Conservation (phyloP, 2,329 filamentous ascomycete genomes). For the Penicillium sp. region DNA sequence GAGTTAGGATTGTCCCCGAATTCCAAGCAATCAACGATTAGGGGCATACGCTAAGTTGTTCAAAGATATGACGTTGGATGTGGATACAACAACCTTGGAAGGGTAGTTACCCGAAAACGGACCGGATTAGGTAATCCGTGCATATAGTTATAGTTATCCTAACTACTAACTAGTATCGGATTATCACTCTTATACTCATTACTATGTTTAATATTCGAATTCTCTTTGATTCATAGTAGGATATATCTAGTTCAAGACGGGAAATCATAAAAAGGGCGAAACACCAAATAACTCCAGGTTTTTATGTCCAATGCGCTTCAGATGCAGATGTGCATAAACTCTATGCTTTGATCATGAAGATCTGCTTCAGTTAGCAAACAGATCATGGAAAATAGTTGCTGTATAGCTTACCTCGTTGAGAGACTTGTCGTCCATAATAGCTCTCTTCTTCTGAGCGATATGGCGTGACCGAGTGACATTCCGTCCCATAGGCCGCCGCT, state of each 20-base stretch:
- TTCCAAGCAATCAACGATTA: not conserved
- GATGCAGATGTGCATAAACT: slow-evolving; percentile 6
- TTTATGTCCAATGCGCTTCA: slow-evolving; percentile 11
- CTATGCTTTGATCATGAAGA: slow-evolving; percentile 30
- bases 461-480: slow-evolving; percentile 76
- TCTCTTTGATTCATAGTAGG: slow-evolving; percentile 2
- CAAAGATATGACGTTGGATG: slow-evolving; percentile 4
- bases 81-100: not conserved
- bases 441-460: slow-evolving; percentile 84
- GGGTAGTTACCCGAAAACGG: not conserved
- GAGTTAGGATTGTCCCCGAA: not conserved
- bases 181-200: not conserved
- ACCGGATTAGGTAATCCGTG: slow-evolving; percentile 2
- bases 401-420: slow-evolving; percentile 71
- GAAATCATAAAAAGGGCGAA: not conserved
- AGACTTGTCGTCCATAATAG: slow-evolving; percentile 75
- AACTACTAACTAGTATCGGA: too few species aligned
- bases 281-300: slow-evolving; percentile 8
- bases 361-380: slow-evolving; percentile 16
- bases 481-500: slow-evolving; percentile 55
- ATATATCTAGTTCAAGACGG: slow-evolving; percentile 6
- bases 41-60: not conserved
- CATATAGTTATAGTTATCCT: too few species aligned
- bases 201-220: not conserved
- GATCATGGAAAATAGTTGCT: not conserved